Base-by-base conservation (phyloP, 805 yeast species). In the Pichia scutulata region DNA sequence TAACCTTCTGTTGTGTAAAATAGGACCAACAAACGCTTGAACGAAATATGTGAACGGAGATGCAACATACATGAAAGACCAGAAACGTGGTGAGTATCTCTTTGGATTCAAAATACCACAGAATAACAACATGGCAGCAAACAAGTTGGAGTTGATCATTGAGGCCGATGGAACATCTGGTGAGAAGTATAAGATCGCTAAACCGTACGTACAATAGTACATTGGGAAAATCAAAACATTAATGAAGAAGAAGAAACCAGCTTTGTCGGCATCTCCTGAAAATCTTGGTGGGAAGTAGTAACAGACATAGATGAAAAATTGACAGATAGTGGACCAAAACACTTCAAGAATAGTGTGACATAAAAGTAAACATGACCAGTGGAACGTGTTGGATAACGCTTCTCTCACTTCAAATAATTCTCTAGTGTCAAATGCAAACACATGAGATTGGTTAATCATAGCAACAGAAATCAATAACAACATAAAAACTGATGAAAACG, bases 11-110 rank as follows among this genome's bases (percentile, higher is more conserved):
- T 73, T 74, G 55, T 82, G 82, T 47, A 75, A 71, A 26, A 63
- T 67, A 33, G 69, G 72, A 43, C 81, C 70, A 54, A 84, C 71
- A 47, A 78, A 71, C 39, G 57, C 58, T 54, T 79, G 81, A 52
- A 87, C 70, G 62, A 84, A 78, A 61, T 88, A 87, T 1, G 92
- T 84, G 67, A 76, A 76, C 16, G 86, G 95, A 22, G 87, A 82
- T 22, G 73, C 74, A 56, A 84, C 77, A 76, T 84, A 82, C 89
- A 88, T 84, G 65, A 65, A 42, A 66, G 63, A 46, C 75, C 75
- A 28, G 81, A 76, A 57, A 78, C 71, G 71, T 72, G 84, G 93
- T 80, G 86, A 76, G 48, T 72, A 68, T 7, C 54, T 41, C 8
- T 67, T 68, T 22, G 82, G 80, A 58, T 82, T 87, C 51, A 82